These are phyloP conservation scores for Corylus americana DNA, from an alignment of 306 rosid genomes.

Conservation along the genomic window DNA sequence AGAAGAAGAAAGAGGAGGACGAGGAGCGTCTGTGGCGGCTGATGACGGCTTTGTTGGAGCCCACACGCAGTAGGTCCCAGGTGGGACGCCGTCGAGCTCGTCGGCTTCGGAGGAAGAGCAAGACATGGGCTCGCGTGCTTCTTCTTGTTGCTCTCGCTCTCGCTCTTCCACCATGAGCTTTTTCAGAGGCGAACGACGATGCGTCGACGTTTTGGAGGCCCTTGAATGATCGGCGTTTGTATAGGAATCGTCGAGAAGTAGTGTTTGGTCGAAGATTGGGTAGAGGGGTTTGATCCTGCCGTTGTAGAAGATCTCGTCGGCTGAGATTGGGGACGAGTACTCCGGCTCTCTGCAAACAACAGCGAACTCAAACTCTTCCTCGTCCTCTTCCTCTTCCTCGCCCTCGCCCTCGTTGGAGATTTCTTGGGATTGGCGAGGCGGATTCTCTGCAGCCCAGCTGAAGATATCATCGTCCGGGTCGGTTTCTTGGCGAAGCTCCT, in stretches of 20 bases:
- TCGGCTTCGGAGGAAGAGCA: slow-evolving; percentile 64
- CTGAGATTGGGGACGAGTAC: slow-evolving; percentile 54
- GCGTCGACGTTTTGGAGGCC: neutral
- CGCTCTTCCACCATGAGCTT: slow-evolving; percentile 75
- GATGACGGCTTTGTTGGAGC: slow-evolving; percentile 24
- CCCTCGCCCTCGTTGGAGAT: neutral
- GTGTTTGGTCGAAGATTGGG: slow-evolving; percentile 53
- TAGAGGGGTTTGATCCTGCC: slow-evolving; percentile 75
- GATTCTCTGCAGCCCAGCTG: slow-evolving; percentile 10
- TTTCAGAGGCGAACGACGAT: slow-evolving; percentile 55
- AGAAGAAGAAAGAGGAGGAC: neutral
- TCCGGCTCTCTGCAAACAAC: slow-evolving; percentile 36
- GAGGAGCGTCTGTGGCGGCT: neutral
- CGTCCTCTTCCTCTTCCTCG: neutral
- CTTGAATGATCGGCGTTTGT: neutral
- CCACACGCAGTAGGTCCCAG: slow-evolving; percentile 75
- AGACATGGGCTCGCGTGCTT: slow-evolving; percentile 39
- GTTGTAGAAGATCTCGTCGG: slow-evolving; percentile 79
- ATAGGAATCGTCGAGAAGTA: slow-evolving; percentile 29
- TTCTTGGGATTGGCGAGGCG: slow-evolving; percentile 3
- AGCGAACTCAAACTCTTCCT: slow-evolving; percentile 66
- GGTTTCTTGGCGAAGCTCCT: slow-evolving; percentile 44
- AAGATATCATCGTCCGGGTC: slow-evolving; percentile 28
- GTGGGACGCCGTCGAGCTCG: slow-evolving; percentile 46
- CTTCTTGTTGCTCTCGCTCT: slow-evolving; percentile 31